Conservation (phyloP, 177 flowering plant genomes). For the Tripterygium wilfordii region DNA sequence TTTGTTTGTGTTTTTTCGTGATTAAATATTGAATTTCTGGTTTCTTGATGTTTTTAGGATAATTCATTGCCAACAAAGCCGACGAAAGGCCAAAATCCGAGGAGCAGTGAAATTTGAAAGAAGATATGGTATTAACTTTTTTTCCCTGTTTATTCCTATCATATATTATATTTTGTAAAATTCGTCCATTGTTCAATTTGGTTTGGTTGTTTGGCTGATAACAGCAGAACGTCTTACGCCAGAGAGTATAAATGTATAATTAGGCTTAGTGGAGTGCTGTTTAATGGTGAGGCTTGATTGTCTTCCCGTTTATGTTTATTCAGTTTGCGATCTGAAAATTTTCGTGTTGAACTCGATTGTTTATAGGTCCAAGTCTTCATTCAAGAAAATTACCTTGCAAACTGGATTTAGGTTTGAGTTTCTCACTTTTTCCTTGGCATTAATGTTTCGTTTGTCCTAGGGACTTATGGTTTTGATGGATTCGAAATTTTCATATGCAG, state of each 20-base stretch:
- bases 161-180: too few relatives aligned
- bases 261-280: too few relatives aligned
- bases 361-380: slow-evolving; percentile 84
- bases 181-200: background rate
- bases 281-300: too few relatives aligned
- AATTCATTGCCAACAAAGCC: slow-evolving; percentile 71
- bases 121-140: slow-evolving; percentile 37
- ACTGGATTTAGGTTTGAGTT: slow-evolving; percentile 89
- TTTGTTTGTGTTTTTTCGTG: background rate
- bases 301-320: too few relatives aligned
- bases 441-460: background rate
- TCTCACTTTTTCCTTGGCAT: background rate
- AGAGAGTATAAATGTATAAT: too few relatives aligned
- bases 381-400: slow-evolving; percentile 93
- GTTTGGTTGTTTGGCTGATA: background rate
- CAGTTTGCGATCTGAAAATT: too few relatives aligned
- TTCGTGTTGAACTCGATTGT: background rate
- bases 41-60: slow-evolving; percentile 32
- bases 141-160: background rate
- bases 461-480: background rate
- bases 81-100: slow-evolving; percentile 93
- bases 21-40: background rate
- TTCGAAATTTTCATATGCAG: slow-evolving; percentile 24
- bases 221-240: too few relatives aligned
- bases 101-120: slow-evolving; percentile 92